These are phyloP conservation scores for Trifolium subterraneum DNA, from an alignment of 306 rosid species.

Conservation along the genomic window DNA sequence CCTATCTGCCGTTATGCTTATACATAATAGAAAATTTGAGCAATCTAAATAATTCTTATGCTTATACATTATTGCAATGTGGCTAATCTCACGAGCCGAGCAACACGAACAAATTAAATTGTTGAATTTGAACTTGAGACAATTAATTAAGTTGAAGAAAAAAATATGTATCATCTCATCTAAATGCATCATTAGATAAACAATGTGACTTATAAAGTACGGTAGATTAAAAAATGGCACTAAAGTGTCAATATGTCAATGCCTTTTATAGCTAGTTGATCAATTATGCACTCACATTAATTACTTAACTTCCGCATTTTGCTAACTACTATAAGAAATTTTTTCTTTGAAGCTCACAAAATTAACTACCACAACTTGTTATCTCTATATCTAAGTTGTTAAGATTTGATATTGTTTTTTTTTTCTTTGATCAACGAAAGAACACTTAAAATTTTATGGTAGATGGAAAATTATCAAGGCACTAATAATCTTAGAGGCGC, in stretches of 20 bases:
- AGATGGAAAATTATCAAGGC: slow-evolving; percentile 22
- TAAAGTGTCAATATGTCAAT: slow-evolving; percentile 30
- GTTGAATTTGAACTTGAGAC: no score
- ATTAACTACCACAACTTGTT: slow-evolving; percentile 17
- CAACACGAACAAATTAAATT: no score
- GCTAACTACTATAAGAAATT: slow-evolving; percentile 37
- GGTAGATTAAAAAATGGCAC: background rate
- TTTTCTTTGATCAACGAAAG: slow-evolving; percentile 2
- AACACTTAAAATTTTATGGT: background rate
- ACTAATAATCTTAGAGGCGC: background rate
- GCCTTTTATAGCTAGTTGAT: slow-evolving; percentile 31
- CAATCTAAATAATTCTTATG: no score
- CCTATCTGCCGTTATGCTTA: background rate
- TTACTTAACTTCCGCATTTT: slow-evolving; percentile 44
- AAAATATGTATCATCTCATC: no score
- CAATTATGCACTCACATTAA: slow-evolving; percentile 41
- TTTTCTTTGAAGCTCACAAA: slow-evolving; percentile 27
- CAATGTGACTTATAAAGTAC: no score
- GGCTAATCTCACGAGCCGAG: no score
- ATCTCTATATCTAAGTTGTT: slow-evolving; percentile 26
- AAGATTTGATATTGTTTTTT: slow-evolving; percentile 26
- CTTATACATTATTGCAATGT: no score
- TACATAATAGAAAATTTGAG: background rate
- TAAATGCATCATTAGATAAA: no score
- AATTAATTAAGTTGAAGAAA: no score